Evolutionary conservation across 805 yeast species (phyloP).

Genomic region (Citeromyces matritensis): DNA sequence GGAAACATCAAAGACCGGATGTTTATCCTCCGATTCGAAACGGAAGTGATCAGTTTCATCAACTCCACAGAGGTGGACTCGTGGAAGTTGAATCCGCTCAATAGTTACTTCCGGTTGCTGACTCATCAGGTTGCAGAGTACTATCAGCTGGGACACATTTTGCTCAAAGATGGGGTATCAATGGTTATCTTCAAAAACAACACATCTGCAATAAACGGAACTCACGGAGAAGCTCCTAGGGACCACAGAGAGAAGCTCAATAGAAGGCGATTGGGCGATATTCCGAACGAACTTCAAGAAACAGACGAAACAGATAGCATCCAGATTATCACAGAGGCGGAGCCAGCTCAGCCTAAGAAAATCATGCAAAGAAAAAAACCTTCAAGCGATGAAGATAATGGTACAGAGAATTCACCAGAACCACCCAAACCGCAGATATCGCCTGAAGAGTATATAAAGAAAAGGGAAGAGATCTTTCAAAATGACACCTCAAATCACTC

Average conservation of each 20-base stretch:
- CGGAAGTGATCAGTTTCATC: constrained; percentile 28
- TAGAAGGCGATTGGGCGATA: constrained; percentile 12
- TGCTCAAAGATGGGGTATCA: constrained; percentile 34
- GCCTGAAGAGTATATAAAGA: no score
- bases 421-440: no score
- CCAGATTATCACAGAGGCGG: no score
- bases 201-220: constrained; percentile 16
- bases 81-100: constrained; percentile 35
- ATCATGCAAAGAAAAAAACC: no score
- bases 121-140: constrained; percentile 61
- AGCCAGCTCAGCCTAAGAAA: no score
- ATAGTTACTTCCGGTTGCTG: constrained; percentile 53
- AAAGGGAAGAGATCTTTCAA: no score
- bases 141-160: constrained; percentile 42
- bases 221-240: constrained; percentile 14
- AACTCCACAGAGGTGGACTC: constrained; percentile 20
- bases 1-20: constrained; percentile 24
- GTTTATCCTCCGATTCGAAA: constrained; percentile 34
- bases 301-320: no score
- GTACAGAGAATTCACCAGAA: no score
- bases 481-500: no score
- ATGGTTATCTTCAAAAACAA: constrained; percentile 22
- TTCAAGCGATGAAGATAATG: no score
- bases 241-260: constrained; percentile 15
- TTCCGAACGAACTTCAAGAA: constrained; percentile 6